Evolutionary conservation across 202 grass and related monocot genomes (phyloP), one percentile per base, ranked within the genome.

Genomic region (Panicum virgatum): DNA sequence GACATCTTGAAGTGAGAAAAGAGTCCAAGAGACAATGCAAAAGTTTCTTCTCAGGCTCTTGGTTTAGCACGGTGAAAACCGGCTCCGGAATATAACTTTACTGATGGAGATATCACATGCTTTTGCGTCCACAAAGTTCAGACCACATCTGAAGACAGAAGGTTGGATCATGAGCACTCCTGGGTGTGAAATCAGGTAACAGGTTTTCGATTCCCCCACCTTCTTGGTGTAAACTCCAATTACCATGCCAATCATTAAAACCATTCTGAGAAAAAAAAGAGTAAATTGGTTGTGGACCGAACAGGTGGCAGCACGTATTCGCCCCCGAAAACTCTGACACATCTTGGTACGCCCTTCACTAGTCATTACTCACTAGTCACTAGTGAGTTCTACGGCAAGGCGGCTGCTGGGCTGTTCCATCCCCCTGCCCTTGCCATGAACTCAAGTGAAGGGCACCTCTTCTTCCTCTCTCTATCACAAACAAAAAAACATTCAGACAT

Each of bases 361-460:
- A 32, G 68, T 79, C 44, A 56, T n/a, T n/a, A n/a, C n/a, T n/a
- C n/a, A n/a, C 62, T n/a, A n/a, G n/a, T n/a, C n/a, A n/a, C n/a
- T 20, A 64, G 87, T 81, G 64, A 62, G 71, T 89, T 85, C 64
- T 37, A 89, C 62, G 87, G 82, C 82, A 85, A 82, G 87, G 42
- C 71, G 77, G 30, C 42, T 69, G 61, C 25, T 80, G 54, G 70
- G 26, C 6, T 34, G 50, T 79, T 80, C 80, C 72, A 82, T 70
- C 3, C 25, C 32, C 72, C n/a, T 30, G 36, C 63, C 36, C 66
- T 83, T 76, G 77, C 82, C 62, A 81, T 85, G 70, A 81, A 84
- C 61, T 64, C 34, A 76, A 88, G 82, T 69, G 76, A 80, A 84
- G 86, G 63, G 10, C 68, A 75, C 62, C 56, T 44, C 27, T 15